Evolutionary conservation across 108 stramenopile species (phyloP), one percentile per base, ranked within the genome.

Genomic region (Cyclotella distinguenda): DNA sequence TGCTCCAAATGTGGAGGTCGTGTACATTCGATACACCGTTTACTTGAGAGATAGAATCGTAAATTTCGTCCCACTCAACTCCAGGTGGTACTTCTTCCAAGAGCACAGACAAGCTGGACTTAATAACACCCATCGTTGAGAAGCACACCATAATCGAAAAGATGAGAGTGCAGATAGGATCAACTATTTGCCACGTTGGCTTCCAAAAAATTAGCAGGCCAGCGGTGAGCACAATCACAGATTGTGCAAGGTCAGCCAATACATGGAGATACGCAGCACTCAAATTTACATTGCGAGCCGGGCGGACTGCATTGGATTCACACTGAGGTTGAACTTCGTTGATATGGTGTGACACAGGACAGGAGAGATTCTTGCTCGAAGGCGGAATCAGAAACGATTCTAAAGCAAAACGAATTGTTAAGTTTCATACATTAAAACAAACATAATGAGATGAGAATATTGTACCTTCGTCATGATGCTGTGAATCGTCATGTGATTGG

Each of bases 251-350:
- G 82, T 98, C 98, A 8, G 87, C 95, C 52, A 97, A 40, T 2
- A 94, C 98, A 65, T 98, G 98, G 42, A 97, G 68, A 72, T 94
- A 91, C 4, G 98, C 97, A 32, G 98, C 98, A 25, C 84, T 79
- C 66, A 96, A 69, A 64, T 94, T 96, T 36, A 97, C 73, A 67
- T 95, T 93, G 15, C 88, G 70, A 27, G 42, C 64, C 22, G 73
- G 59, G 33, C 39, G 33, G 18, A 4, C 27, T 40, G 47, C 11
- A 28, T 27, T 21, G 43, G 22, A 51, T 21, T 26, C 26, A 27
- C 47, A 12, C n/a, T 53, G 27, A 28, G 62, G 45, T 0, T 42
- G 58, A 49, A 75, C 30, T 59, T 72, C 77, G 33, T 82, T 50
- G 0, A 53, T 44, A 38, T 78, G 74, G 12, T 68, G 49, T 35